Conservation (phyloP, 2,329 filamentous ascomycete species). For the Aspergillus transmontanensis region DNA sequence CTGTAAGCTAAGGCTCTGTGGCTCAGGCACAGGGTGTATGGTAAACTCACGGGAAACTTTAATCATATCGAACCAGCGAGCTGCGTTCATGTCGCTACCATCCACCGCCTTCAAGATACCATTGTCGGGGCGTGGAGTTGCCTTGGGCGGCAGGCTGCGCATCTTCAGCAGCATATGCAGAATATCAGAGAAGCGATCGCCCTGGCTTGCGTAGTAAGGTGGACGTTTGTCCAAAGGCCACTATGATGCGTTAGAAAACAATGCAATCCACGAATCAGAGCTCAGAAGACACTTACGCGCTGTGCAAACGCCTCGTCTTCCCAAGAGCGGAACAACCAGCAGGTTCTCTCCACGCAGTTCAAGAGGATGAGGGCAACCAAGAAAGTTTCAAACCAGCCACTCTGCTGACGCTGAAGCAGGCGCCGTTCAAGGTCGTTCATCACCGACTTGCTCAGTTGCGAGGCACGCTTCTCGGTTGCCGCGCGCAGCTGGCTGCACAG, state of each 20-base stretch:
- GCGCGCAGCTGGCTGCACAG: slow-evolving; percentile 58
- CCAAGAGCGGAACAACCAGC: slow-evolving; percentile 60
- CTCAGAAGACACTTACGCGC: slow-evolving; percentile 33
- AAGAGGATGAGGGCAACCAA: slow-evolving; percentile 61
- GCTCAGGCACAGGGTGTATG: not conserved
- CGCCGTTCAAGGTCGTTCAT: slow-evolving; percentile 64
- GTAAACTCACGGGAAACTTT: slow-evolving; percentile 41
- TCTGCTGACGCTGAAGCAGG: slow-evolving; percentile 60
- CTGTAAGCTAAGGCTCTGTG: not conserved
- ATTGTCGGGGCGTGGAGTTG: slow-evolving; percentile 38
- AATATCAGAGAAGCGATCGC: slow-evolving; percentile 60
- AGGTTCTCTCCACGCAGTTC: slow-evolving; percentile 62
- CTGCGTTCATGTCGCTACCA: slow-evolving; percentile 40
- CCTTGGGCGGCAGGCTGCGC: slow-evolving; percentile 51
- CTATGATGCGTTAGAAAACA: slow-evolving; percentile 22
- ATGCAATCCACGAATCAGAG: not conserved
- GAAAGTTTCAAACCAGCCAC: slow-evolving; percentile 61
- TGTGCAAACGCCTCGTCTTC: slow-evolving; percentile 44
- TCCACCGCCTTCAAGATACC: slow-evolving; percentile 43
- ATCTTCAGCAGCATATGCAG: slow-evolving; percentile 61
- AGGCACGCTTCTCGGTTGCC: slow-evolving; percentile 57
- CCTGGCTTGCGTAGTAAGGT: slow-evolving; percentile 56
- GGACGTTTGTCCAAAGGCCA: slow-evolving; percentile 60
- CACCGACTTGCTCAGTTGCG: slow-evolving; percentile 54
- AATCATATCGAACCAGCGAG: slow-evolving; percentile 46